Base-by-base conservation (phyloP, 106 monocot genomes). In the Agapanthus africanus region DNA sequence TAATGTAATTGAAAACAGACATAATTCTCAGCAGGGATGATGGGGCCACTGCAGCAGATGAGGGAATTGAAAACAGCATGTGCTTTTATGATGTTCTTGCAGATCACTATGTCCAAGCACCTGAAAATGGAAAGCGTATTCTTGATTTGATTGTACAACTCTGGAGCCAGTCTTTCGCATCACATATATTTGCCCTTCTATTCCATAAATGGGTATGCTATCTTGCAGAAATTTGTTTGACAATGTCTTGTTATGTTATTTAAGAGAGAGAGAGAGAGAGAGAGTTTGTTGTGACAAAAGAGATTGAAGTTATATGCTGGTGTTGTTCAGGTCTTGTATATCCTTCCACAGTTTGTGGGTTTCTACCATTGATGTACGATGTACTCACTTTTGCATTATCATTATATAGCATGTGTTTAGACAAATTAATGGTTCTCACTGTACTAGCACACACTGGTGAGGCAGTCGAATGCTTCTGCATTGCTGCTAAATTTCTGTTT, bases 121-220 rank as follows among this genome's bases (percentile, higher is more conserved):
- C 95, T 32, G 80, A 82, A 76, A 82, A 79, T 79, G 91, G 86
- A 52, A 84, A 84, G 73, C 38, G 66, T 56, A 92, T 89, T 44
- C 76, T 89, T 68, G 84, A 89, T 31, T 78, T 91, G 73, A 91
- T 97, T 38, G 88, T 97, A 8, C 83, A 89, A 54, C 73, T 95
- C 7, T 95, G 95, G 95, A 95, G 95, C 75, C 91, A 88, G 70
- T 91, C 95, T 37, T 95, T 86, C 74, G 91, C 82, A 32, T 86
- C 95, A 40, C 79, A 95, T 75, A 95, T 95, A 79, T 95, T 91
- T 91, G 81, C 85, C n/a, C 95, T 95, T n/a, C 88, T 95, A 76
- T 95, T 95, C 61, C 91, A 95, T 61, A 88, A 84, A 79, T 95
- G 95, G 95, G 95, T 95, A 86, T n/a, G n/a, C n/a, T n/a, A n/a